Evolutionary conservation across 768 basidiomycete genomes (phyloP).

Genomic region (Cystobasidiopsis lactophilus): DNA sequence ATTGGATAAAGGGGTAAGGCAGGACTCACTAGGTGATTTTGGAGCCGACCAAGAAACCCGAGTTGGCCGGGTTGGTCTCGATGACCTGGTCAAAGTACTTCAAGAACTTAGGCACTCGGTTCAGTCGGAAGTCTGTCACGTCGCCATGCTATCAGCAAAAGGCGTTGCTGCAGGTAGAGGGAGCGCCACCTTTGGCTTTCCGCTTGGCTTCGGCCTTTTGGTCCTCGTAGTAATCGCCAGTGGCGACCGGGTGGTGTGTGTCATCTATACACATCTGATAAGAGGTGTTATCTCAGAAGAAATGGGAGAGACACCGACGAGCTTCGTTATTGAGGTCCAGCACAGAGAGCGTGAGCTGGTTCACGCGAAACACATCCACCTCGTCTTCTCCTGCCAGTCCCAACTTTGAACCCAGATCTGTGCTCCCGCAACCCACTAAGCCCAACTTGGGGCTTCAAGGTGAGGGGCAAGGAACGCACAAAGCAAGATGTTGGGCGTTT

Average conservation of each 20-base stretch:
- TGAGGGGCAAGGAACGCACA: too few species aligned
- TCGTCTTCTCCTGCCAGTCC: conserved; percentile 1
- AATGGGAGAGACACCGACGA: conserved; percentile 11
- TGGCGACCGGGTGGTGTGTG: conserved; percentile 27
- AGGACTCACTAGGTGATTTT: conserved; percentile 22
- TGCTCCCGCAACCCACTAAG: too few species aligned
- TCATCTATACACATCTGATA: background rate
- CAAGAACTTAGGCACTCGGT: conserved; percentile 28
- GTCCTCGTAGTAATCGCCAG: conserved; percentile 26
- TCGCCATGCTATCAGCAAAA: too few species aligned
- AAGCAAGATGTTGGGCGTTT: conserved; percentile 19
- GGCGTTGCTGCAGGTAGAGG: too few species aligned
- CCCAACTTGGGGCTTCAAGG: too few species aligned
- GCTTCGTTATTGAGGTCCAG: conserved; percentile 26
- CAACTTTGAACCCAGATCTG: background rate
- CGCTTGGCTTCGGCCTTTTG: conserved; percentile 27
- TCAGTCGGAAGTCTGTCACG: conserved; percentile 25
- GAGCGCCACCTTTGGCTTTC: conserved; percentile 24
- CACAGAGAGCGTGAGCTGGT: conserved; percentile 11
- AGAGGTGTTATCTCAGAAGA: background rate
- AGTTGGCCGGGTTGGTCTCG: conserved; percentile 11
- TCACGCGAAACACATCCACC: conserved; percentile 3
- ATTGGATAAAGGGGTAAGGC: too few species aligned
- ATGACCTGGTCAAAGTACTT: conserved; percentile 26
- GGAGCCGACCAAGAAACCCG: conserved; percentile 21